Percentiles rank a stretch among this genome's conserved stretches.
These are phyloP conservation scores for Verticillium zaregamsianum DNA, from an alignment of 2,329 filamentous ascomycete species.

Conservation along the genomic window DNA sequence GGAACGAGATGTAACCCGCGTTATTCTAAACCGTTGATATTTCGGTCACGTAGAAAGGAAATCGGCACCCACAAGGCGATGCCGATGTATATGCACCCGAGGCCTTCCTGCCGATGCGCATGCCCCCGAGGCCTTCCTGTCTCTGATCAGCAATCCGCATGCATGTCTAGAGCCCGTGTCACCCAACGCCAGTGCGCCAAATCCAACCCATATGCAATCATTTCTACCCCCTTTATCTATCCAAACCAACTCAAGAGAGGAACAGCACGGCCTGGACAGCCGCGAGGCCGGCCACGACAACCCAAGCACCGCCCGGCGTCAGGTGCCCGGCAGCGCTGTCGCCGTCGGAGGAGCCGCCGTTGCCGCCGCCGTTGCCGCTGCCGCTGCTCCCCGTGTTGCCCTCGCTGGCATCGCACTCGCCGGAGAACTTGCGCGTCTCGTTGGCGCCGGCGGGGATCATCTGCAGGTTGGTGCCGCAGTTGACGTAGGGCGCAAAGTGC, in stretches of 20 bases:
- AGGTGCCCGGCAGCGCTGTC: slow-evolving; percentile 9
- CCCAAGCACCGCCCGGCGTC: neutral
- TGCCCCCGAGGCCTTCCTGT: neutral
- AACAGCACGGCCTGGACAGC: neutral
- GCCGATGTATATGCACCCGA: neutral
- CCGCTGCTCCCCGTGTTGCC: neutral
- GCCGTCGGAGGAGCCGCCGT: neutral
- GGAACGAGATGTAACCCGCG: no score
- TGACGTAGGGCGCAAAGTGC: slow-evolving; percentile 19
- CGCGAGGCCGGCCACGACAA: neutral
- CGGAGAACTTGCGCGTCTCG: slow-evolving; percentile 14
- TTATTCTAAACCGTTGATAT: no score
- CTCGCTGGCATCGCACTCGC: slow-evolving; percentile 13
- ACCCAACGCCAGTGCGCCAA: neutral
- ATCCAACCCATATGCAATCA: neutral
- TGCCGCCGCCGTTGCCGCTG: neutral
- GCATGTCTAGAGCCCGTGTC: neutral
- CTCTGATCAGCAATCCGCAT: neutral
- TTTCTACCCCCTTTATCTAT: neutral
- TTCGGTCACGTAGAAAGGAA: neutral
- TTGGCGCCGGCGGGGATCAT: slow-evolving; percentile 18
- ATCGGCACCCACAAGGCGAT: neutral
- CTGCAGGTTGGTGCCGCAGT: slow-evolving; percentile 19
- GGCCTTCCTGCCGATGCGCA: no score
- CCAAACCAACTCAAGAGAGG: neutral